Conservation (phyloP, 768 basidiomycete species). For the Cystobasidiopsis lactophilus region DNA sequence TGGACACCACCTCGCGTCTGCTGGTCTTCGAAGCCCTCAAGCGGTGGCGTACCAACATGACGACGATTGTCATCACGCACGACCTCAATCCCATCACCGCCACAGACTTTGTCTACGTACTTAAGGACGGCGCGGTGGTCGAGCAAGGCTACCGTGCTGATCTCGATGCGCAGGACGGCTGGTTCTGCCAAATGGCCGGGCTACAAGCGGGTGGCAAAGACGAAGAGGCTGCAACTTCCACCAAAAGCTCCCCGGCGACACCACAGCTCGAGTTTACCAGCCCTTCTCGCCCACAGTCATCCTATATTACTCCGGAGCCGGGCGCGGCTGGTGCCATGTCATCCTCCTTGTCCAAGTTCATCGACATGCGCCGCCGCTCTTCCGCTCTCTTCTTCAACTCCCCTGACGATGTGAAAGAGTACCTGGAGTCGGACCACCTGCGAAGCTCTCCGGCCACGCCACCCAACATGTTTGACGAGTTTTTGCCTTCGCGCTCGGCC, state of each 20-base stretch:
- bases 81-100: constrained; percentile 61
- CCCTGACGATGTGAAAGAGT: not conserved
- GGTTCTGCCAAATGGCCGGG: constrained; percentile 48
- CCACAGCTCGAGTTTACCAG: too few relatives aligned
- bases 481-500: not conserved
- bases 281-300: too few relatives aligned
- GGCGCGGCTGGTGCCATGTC: not conserved
- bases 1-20: constrained; percentile 68
- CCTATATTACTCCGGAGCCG: not conserved
- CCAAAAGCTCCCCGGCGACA: too few relatives aligned
- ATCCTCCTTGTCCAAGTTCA: not conserved
- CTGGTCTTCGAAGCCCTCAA: constrained; percentile 49
- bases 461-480: not conserved
- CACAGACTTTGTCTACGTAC: constrained; percentile 75
- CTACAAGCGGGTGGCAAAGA: constrained; percentile 30
- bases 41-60: constrained; percentile 50
- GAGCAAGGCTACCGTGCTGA: constrained; percentile 74
- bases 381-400: not conserved
- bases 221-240: constrained; percentile 22
- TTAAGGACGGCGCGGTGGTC: constrained; percentile 53
- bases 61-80: constrained; percentile 86
- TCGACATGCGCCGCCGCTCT: not conserved
- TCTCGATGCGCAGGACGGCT: constrained; percentile 35
- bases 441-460: not conserved
- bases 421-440: not conserved